phyloP scores from a whole-genome alignment of 495 filamentous ascomycete species.

The Baudoinia panamericana region DNA sequence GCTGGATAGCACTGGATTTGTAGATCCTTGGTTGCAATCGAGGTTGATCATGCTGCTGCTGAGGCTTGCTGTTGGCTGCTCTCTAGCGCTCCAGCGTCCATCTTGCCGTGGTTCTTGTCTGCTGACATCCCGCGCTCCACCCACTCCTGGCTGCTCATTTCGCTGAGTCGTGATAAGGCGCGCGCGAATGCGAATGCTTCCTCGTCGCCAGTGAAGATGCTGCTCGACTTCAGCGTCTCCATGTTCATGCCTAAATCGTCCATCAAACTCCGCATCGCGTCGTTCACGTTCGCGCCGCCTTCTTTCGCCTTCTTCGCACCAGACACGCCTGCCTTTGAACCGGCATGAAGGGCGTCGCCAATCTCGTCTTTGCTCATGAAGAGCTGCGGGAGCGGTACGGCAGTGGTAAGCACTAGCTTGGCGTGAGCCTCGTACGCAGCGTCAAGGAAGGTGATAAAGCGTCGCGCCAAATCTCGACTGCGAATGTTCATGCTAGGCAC shows the following conservation, averaged over 20 bases:
- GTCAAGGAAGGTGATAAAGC: constrained; percentile 97
- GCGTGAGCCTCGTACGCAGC: constrained; percentile 82
- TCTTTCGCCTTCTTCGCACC: constrained; percentile 26
- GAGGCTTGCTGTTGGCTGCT: too few relatives aligned
- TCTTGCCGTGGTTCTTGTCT: too few relatives aligned
- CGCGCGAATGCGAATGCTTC: constrained; percentile 92
- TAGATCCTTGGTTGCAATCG: too few relatives aligned
- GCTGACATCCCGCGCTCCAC: constrained; percentile 79
- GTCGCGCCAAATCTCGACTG: constrained; percentile 73
- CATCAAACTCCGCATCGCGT: constrained; percentile 82
- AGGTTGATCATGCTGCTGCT: too few relatives aligned
- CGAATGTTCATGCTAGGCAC: constrained; percentile 82
- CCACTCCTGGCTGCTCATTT: constrained; percentile 95
- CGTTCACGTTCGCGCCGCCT: constrained; percentile 51
- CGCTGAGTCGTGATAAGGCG: constrained; percentile 66
- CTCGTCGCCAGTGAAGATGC: constrained; percentile 87
- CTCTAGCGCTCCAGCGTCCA: too few relatives aligned
- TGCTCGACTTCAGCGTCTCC: constrained; percentile 69
- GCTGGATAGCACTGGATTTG: too few relatives aligned
- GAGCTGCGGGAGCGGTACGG: constrained; percentile 67
- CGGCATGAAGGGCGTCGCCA: constrained; percentile 34
- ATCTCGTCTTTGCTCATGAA: constrained; percentile 80
- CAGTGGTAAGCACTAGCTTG: constrained; percentile 88
- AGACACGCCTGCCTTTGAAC: neutral
- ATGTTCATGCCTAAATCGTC: constrained; percentile 85